Evolutionary conservation across 2,329 filamentous ascomycete genomes (phyloP).

Genomic region (Fusarium sp.): DNA sequence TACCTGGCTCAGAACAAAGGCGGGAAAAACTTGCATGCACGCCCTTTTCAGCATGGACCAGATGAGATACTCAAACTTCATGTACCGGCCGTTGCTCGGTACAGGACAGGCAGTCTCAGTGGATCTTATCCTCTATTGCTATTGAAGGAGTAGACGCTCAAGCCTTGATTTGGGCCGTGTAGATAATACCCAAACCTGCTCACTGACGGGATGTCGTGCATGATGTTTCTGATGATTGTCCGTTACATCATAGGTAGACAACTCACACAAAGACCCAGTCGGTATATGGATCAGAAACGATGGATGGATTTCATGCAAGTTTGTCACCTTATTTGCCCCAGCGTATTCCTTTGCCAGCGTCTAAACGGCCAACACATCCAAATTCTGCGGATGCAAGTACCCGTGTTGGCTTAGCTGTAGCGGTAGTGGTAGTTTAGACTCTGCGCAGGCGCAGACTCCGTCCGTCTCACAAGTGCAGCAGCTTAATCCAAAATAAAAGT

Average conservation of each 20-base stretch:
- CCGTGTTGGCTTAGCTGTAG: background rate
- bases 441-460: background rate
- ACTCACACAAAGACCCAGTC: constrained; percentile 17
- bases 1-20: constrained; percentile 9
- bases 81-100: constrained; percentile 34
- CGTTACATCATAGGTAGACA: constrained; percentile 1
- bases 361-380: constrained; percentile 18
- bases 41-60: constrained; percentile 23
- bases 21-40: constrained; percentile 8
- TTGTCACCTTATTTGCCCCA: constrained; percentile 5
- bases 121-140: constrained; percentile 29
- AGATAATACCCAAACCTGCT: constrained; percentile 39
- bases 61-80: constrained; percentile 22
- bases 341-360: background rate
- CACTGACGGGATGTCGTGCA: constrained; percentile 44
- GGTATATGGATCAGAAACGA: constrained; percentile 14
- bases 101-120: constrained; percentile 2
- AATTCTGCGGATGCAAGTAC: constrained; percentile 1
- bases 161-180: constrained; percentile 42
- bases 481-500: constrained; percentile 24
- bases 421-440: background rate
- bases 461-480: constrained; percentile 19
- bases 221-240: constrained; percentile 27
- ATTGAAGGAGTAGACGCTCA: constrained; percentile 32
- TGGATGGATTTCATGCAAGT: constrained; percentile 7